These are phyloP conservation scores for Saturnispora sekii DNA, from an alignment of 805 yeast species.

Conservation along the genomic window DNA sequence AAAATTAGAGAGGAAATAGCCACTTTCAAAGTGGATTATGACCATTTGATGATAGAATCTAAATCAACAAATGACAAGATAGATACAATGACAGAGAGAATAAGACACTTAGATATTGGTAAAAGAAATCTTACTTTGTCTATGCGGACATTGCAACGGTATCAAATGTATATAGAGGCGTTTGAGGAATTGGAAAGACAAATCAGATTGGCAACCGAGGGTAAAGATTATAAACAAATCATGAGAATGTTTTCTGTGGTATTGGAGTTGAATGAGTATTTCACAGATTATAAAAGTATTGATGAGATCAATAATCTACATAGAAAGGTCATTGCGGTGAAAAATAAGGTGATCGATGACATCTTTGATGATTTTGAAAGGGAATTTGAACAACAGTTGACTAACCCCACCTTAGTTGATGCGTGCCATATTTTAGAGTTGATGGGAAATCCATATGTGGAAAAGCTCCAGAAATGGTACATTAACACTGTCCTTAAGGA, in stretches of 20 bases:
- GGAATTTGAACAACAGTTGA: conserved; percentile 30
- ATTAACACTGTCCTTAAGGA: conserved; percentile 62
- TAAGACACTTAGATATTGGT: conserved; percentile 68
- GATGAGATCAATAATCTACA: conserved; percentile 66
- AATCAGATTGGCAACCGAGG: conserved; percentile 25
- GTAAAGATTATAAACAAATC: conserved; percentile 40
- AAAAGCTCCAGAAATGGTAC: conserved; percentile 64
- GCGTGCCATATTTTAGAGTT: conserved; percentile 68
- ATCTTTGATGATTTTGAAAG: conserved; percentile 65
- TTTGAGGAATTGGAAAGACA: conserved; percentile 48
- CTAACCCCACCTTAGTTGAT: conserved; percentile 33
- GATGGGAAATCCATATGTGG: conserved; percentile 46
- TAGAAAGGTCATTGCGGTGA: conserved; percentile 47
- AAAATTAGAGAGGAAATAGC: conserved; percentile 28
- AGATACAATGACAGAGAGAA: conserved; percentile 61
- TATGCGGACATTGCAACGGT: conserved; percentile 77
- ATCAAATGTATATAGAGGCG: conserved; percentile 78
- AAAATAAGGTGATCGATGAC: conserved; percentile 54
- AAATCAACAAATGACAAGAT: conserved; percentile 50
- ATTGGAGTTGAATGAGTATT: conserved; percentile 58
- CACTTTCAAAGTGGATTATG: conserved; percentile 35
- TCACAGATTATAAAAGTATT: conserved; percentile 73
- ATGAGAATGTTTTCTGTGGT: conserved; percentile 59
- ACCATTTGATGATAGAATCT: conserved; percentile 40
- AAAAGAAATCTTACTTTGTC: conserved; percentile 76